Base-by-base conservation (phyloP, 768 basidiomycete species). In the Hydnum rufescens region DNA sequence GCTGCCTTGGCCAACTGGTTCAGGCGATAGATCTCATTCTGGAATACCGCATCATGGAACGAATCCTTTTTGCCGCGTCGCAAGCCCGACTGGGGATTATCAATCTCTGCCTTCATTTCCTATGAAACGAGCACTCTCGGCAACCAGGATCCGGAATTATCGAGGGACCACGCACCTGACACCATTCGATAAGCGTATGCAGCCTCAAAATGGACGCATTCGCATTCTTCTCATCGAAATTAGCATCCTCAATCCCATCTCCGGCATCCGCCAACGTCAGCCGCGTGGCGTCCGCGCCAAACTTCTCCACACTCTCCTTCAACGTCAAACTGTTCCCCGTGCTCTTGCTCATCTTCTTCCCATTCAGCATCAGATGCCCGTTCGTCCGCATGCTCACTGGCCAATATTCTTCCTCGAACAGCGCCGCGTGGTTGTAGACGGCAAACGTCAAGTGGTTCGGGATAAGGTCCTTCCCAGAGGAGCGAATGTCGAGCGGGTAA, bases 301-400 rank as follows among this genome's bases (percentile, higher is more conserved):
- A 97, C 72, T 97, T 97, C 65, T 79, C 73, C 54, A 93, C 77
- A 1, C 83, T 76, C 62, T 99, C 84, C 52, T 76, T 69, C 64
- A 97, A 68, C 0, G 93, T 99, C 71, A 97, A 69, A 53, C 81
- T 86, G 66, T 99, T 99, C 6, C 95, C 95, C 43, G 82, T 90
- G 64, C 82, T 85, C 74, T 97, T 99, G 36, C 79, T 81, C 95
- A 99, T 99, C 72, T 97, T 99, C 72, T 90, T 82, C 19, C 93
- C 92, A 65, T 99, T 97, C 64, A 99, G 65, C 80, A 89, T 80
- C 70, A 99, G 65, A 63, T 97, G 93, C 0, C 95, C 95, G 62
- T 99, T 99, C 44, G 85, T 80, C 25, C 95, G 82, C 72, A 99
- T 87, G 62, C 85, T 79, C 60, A 76, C 61, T 0, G 95, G 93